A percentile compares a stretch with the other conserved stretches of the same genome.
phyloP scores from a whole-genome alignment of 2,329 filamentous ascomycete genomes.

The Septoria linicola region DNA sequence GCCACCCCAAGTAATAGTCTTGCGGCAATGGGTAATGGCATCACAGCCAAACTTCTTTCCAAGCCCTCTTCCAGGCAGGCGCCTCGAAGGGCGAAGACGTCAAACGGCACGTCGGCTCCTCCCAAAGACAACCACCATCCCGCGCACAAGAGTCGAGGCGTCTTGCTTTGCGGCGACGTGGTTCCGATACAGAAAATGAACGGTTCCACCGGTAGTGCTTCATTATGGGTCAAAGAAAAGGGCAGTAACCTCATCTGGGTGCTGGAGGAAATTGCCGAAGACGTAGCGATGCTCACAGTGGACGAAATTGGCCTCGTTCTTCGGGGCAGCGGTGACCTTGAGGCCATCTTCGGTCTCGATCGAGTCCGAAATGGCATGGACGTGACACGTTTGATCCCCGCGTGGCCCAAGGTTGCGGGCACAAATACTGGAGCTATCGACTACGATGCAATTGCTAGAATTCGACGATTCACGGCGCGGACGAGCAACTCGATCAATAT shows the following conservation, averaged over 20 bases:
- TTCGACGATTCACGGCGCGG: constrained; percentile 80
- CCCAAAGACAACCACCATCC: constrained; percentile 50
- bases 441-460: constrained; percentile 69
- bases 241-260: constrained; percentile 93
- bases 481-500: constrained; percentile 76
- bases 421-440: constrained; percentile 72
- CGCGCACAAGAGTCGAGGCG: constrained; percentile 76
- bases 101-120: constrained; percentile 56
- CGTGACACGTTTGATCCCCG: constrained; percentile 75
- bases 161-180: constrained; percentile 94
- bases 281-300: constrained; percentile 73
- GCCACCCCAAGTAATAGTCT: constrained; percentile 42
- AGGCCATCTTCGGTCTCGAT: constrained; percentile 80
- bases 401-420: constrained; percentile 73
- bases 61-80: constrained; percentile 67
- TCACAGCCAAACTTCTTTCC: constrained; percentile 83
- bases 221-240: constrained; percentile 98
- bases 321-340: constrained; percentile 70
- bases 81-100: constrained; percentile 62
- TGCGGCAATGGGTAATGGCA: constrained; percentile 71
- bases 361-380: constrained; percentile 67
- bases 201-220: constrained; percentile 85
- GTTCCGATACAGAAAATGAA: constrained; percentile 97
- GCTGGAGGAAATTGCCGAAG: constrained; percentile 93
- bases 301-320: constrained; percentile 75